Base-by-base conservation (phyloP, 2,329 filamentous ascomycete genomes). In the Aspergillus proliferans region DNA sequence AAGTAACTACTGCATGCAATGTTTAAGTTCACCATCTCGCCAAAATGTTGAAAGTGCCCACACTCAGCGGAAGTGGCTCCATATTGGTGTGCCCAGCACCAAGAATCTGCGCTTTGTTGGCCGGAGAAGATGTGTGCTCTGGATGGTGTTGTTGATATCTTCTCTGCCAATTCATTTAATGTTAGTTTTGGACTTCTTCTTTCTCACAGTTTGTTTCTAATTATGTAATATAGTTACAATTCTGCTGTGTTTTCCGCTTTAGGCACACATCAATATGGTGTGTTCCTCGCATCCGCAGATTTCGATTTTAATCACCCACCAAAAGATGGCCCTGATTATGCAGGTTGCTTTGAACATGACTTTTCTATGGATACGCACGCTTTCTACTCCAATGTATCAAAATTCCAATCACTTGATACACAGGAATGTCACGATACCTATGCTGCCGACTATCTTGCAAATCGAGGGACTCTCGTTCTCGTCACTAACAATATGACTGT, bases 1-100 rank as follows among this genome's bases (percentile, higher is more conserved):
- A 2, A 75, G 71, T 41, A 78, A 78, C 55, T 78, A 76, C 50
- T 72, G 69, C 47, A 79, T 79, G 73, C 79, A 82, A 51, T 66
- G 73, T 14, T 59, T 82, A 2, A 70, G 65, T 12, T 70, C 78
- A 1, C 79, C 79, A 0, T 79, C 73, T 0, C 62, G 78, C 22
- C 50, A 58, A 8, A 76, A 81, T 24, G 58, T 81, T 8, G 72
- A 81, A 46, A 53, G 51, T 6, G 74, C 74, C 0, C 79, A 82
- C 61, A 49, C 53, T 0, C 51, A 57, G 41, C 59, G 65, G 2
- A 59, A 57, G 22, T 74, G 70, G 69, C 58, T 79, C 0, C 70
- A 75, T 36, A 71, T 78, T 26, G 75, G 78, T 0, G 54, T 74
- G 1, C 59, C 59, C 1, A 68, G 61, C 46, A 8, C 60, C 1